phyloP scores from a whole-genome alignment of 2,329 filamentous ascomycete genomes.

The Peltaster fructicola region DNA sequence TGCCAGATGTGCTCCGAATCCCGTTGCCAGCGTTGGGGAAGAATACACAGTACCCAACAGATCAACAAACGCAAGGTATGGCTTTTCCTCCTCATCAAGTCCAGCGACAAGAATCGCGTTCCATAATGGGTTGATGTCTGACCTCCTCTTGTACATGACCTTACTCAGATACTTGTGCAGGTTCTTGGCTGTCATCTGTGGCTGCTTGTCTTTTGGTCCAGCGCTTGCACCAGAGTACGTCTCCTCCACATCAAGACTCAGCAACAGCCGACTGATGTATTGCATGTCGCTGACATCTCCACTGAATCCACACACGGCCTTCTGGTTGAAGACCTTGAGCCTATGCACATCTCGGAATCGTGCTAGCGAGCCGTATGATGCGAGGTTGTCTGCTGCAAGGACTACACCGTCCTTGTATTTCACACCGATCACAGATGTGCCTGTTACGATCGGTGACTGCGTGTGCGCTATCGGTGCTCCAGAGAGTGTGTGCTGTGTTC shows the following conservation, averaged over 20 bases:
- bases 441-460: slow-evolving; percentile 83
- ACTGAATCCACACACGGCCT: slow-evolving; percentile 78
- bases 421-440: slow-evolving; percentile 83
- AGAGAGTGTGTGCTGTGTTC: slow-evolving; percentile 8
- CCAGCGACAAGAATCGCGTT: slow-evolving; percentile 87
- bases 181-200: slow-evolving; percentile 66
- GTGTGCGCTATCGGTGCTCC: slow-evolving; percentile 60
- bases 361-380: slow-evolving; percentile 87
- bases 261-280: slow-evolving; percentile 83
- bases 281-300: slow-evolving; percentile 99
- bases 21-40: slow-evolving; percentile 75
- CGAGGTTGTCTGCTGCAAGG: slow-evolving; percentile 91
- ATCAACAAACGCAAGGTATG: slow-evolving; percentile 84
- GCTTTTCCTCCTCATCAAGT: slow-evolving; percentile 58
- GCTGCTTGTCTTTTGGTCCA: slow-evolving; percentile 20
- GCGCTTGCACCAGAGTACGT: slow-evolving; percentile 47
- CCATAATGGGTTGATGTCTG: slow-evolving; percentile 94
- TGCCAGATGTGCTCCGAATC: slow-evolving; percentile 82
- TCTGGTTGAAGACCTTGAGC: slow-evolving; percentile 70
- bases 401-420: slow-evolving; percentile 96
- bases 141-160: slow-evolving; percentile 87
- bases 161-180: slow-evolving; percentile 93
- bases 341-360: slow-evolving; percentile 96
- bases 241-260: slow-evolving; percentile 72
- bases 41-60: slow-evolving; percentile 84